Base-by-base conservation (phyloP, 78 protist genomes). In the Trichosphaerium sp. region DNA sequence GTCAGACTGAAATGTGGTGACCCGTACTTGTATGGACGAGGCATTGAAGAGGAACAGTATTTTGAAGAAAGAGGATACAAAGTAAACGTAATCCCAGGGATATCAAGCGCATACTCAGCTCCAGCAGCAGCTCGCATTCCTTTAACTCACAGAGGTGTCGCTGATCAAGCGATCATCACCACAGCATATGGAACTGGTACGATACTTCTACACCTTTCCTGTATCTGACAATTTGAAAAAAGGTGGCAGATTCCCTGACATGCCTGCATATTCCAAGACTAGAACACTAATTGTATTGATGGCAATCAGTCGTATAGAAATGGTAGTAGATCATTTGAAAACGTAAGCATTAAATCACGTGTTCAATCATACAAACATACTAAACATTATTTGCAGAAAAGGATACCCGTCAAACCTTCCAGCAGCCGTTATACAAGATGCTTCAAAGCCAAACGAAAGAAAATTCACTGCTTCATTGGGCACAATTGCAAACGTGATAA, bases 1-100 rank as follows among this genome's bases (percentile, higher is more conserved):
- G 76, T 69, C 2, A 61, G 84, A 2, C 71, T 78, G 57, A 78
- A 78, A 63, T 39, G 52, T 25, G 84, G 84, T 37, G 84, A 78
- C 26, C 84, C 84, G n/a, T 69, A 67, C 2, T 59, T 78, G 32
- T 78, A 57, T 28, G 84, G 84, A 4, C 71, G 84, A 11, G 84
- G 71, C 32, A 74, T 69, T 1, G 84, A 78, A 63, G 84, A 78
- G 75, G 2, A 66, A 4, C 4, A 41, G 39, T 69, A 23, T 52
- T 71, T 78, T 39, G 66, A 67, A 23, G 18, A 4, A 43, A 69
- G 38, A 37, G 76, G 69, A 28, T 69, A 21, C 48, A 68, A 47
- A 2, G 58, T 73, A 0, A 34, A 8, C 3, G 67, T 78, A 23
- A 29, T 78, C 26, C 76, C 83, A 0, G 83, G 83, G 21, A 54